phyloP scores from a whole-genome alignment of 352 stramenopile genomes.

The Phytophthora pseudosyringae region DNA sequence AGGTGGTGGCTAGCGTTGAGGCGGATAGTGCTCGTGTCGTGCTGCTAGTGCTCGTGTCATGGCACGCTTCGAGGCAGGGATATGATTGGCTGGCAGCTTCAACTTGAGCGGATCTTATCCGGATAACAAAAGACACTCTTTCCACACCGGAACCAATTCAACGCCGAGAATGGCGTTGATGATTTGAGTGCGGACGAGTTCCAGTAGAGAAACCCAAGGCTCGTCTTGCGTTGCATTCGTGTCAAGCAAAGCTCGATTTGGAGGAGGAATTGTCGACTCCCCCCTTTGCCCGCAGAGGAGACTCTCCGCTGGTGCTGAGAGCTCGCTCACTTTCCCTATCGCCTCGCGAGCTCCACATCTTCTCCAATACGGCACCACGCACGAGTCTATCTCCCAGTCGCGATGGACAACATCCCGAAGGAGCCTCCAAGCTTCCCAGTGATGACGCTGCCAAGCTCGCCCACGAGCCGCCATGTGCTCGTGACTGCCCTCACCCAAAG shows the following conservation, averaged over 20 bases:
- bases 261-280: too few species aligned
- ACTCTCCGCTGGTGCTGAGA: too few species aligned
- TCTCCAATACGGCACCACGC: neutral
- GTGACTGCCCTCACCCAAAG: neutral
- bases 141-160: too few species aligned
- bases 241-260: too few species aligned
- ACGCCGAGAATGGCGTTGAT: neutral
- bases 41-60: too few species aligned
- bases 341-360: neutral
- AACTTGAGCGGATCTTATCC: neutral
- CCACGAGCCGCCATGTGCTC: slow-evolving; percentile 1
- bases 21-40: too few species aligned
- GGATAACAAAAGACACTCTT: neutral
- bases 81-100: slow-evolving; percentile 4
- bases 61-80: neutral
- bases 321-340: neutral
- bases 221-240: too few species aligned
- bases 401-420: slow-evolving; percentile 8
- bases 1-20: too few species aligned
- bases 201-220: neutral
- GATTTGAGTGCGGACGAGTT: neutral
- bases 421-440: slow-evolving; percentile 7
- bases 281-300: too few species aligned
- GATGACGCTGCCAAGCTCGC: slow-evolving; percentile 6
- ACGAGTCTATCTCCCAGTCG: too few species aligned